Evolutionary conservation across 306 rosid genomes (phyloP).

Genomic region (Castanea mollissima): DNA sequence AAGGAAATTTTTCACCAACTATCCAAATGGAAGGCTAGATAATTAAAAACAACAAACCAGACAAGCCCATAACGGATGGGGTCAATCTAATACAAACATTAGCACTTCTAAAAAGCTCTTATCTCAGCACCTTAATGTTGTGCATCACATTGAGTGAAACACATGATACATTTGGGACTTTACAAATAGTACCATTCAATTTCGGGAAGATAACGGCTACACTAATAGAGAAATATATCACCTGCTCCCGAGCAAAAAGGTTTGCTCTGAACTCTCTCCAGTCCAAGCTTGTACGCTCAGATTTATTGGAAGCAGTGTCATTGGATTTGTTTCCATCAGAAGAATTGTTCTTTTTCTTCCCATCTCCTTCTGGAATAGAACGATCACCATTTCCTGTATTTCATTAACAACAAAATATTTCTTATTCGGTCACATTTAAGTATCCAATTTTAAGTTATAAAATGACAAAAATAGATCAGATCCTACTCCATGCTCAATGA

Average conservation of each 20-base stretch:
- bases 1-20: not conserved
- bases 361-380: constrained; percentile 79
- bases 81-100: not conserved
- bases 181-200: not conserved
- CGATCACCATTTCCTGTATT: constrained; percentile 73
- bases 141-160: not conserved
- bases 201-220: constrained; percentile 1
- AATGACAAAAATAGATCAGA: not conserved
- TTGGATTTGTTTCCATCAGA: constrained; percentile 50
- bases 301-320: constrained; percentile 46
- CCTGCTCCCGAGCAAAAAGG: constrained; percentile 77
- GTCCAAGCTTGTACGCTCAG: constrained; percentile 48
- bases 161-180: not conserved
- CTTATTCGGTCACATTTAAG: not conserved
- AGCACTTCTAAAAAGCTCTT: not conserved
- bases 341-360: constrained; percentile 43
- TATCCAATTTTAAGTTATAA: not conserved
- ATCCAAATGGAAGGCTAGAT: not conserved
- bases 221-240: constrained; percentile 33
- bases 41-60: not conserved
- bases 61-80: not conserved
- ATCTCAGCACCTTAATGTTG: not conserved
- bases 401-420: constrained; percentile 8
- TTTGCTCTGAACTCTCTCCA: constrained; percentile 99
- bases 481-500: not conserved